Evolutionary conservation across 305 asterid species (phyloP).

Genomic region (Andrographis paniculata): DNA sequence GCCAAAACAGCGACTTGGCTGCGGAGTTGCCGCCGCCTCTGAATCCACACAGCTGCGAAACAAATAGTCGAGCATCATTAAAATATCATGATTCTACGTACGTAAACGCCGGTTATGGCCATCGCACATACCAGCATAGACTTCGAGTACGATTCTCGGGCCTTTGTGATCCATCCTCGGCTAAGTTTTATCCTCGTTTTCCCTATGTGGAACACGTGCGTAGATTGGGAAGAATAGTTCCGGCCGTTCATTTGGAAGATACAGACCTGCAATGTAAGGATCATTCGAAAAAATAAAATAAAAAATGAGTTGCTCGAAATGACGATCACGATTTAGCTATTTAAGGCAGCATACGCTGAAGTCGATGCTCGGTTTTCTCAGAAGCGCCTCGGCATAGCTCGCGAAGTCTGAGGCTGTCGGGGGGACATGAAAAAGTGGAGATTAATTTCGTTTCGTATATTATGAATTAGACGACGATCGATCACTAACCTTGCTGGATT

Average conservation of each 20-base stretch:
- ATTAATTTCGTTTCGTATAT: neutral
- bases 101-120: too few species aligned
- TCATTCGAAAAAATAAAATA: neutral
- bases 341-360: conserved; percentile 62
- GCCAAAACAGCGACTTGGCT: conserved; percentile 90
- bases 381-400: conserved; percentile 61
- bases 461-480: neutral
- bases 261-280: conserved; percentile 50
- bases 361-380: conserved; percentile 63
- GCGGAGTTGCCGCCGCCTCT: conserved; percentile 98
- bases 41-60: conserved; percentile 75
- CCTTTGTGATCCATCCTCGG: conserved; percentile 98
- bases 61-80: neutral
- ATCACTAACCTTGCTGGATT: conserved; percentile 59
- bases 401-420: conserved; percentile 61
- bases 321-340: too few species aligned
- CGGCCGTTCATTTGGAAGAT: conserved; percentile 92
- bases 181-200: conserved; percentile 85
- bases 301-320: neutral
- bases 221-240: conserved; percentile 77
- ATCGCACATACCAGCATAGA: conserved; percentile 76
- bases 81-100: too few species aligned
- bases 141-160: conserved; percentile 75
- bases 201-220: conserved; percentile 72
- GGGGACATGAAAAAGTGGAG: neutral